These are phyloP conservation scores for Sisymbrium altissimum DNA, from an alignment of 345 rosid species.

Conservation along the genomic window DNA sequence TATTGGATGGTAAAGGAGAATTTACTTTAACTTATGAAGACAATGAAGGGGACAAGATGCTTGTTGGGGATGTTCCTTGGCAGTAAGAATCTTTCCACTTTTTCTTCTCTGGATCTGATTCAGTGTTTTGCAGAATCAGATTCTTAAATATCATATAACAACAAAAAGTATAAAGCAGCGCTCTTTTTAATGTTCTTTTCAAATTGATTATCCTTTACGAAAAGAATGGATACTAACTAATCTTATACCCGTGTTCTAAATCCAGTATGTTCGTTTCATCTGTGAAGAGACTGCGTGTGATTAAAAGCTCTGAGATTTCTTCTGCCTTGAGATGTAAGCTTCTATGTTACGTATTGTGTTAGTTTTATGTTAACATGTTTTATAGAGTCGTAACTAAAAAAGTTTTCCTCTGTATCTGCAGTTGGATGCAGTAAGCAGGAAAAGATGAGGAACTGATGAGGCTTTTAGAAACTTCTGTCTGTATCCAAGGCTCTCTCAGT, in stretches of 20 bases:
- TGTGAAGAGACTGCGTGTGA: constrained; percentile 90
- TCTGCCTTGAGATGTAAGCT: constrained; percentile 34
- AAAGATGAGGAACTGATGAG: constrained; percentile 29
- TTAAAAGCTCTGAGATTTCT: constrained; percentile 80
- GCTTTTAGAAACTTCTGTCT: background rate
- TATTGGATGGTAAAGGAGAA: constrained; percentile 85
- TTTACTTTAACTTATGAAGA: constrained; percentile 96
- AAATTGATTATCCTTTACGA: background rate
- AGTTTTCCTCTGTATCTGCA: constrained; percentile 5
- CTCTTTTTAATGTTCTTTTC: background rate
- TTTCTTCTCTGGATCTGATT: constrained; percentile 34
- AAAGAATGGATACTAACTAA: constrained; percentile 7
- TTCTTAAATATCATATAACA: constrained; percentile 26
- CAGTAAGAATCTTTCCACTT: constrained; percentile 66
- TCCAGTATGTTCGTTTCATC: constrained; percentile 83
- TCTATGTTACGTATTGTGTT: background rate
- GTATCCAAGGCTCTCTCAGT: background rate
- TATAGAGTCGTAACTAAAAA: background rate
- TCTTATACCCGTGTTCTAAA: constrained; percentile 31
- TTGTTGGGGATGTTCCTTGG: constrained; percentile 99
- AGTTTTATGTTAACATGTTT: background rate
- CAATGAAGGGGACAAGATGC: constrained; percentile 99
- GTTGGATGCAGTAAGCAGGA: constrained; percentile 35
- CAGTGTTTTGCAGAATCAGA: constrained; percentile 35
- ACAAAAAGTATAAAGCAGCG: constrained; percentile 8